Percentiles rank a stretch among this genome's conserved stretches.
Evolutionary conservation across 495 filamentous ascomycete genomes (phyloP).

Genomic region (Tetracladium marchalianum): DNA sequence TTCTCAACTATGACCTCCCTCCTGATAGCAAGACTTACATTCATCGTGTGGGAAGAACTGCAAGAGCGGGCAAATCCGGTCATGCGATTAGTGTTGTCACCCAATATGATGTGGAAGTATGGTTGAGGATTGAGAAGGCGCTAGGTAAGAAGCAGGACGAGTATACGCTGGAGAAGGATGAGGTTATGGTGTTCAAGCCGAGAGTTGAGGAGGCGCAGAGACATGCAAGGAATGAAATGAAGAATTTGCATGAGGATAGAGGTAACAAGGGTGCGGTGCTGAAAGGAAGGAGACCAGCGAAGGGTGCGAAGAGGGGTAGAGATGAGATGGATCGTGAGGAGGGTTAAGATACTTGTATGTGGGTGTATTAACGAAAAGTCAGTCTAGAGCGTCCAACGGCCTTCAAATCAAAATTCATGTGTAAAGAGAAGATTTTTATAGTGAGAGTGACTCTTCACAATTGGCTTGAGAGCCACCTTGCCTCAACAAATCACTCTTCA

Average conservation of each 20-base stretch:
- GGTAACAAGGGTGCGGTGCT: conserved; percentile 53
- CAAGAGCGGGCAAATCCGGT: conserved; percentile 81
- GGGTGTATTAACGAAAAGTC: too few species aligned
- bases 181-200: conserved; percentile 75
- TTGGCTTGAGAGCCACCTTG: background rate
- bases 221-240: conserved; percentile 73
- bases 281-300: conserved; percentile 35
- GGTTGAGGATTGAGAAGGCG: conserved; percentile 71
- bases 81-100: conserved; percentile 72
- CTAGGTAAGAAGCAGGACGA: conserved; percentile 66
- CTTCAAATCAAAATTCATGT: too few species aligned
- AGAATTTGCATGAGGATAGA: conserved; percentile 66
- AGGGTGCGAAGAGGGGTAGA: conserved; percentile 44
- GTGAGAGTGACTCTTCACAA: too few species aligned
- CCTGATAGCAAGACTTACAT: conserved; percentile 86
- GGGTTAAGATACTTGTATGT: conserved; percentile 28
- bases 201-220: conserved; percentile 79
- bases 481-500: background rate
- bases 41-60: conserved; percentile 89
- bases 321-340: conserved; percentile 86
- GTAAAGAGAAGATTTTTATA: too few species aligned
- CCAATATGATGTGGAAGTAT: conserved; percentile 90
- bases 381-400: too few species aligned
- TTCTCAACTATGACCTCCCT: conserved; percentile 81
- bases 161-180: conserved; percentile 61